Conservation (phyloP, 345 rosid genomes). For the Laguncularia racemosa region DNA sequence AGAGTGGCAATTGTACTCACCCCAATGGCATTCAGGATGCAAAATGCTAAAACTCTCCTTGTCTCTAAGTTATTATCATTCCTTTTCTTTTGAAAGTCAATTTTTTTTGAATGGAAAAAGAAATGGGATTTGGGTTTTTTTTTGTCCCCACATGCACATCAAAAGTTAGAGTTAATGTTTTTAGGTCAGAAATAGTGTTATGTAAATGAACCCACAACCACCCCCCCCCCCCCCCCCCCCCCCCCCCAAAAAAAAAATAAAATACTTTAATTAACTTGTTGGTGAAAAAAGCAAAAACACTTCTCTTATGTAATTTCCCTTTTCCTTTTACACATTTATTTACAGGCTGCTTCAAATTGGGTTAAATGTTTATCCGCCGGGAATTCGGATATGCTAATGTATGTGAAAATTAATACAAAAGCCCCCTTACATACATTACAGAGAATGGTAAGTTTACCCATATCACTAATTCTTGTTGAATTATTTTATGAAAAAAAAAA, state of each 20-base stretch:
- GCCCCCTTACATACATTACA: slow-evolving; percentile 33
- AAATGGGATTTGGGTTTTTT: too few species aligned
- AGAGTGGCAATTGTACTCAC: too few species aligned
- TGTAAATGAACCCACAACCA: background rate
- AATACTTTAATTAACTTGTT: too few species aligned
- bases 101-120: background rate
- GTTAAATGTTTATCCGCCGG: slow-evolving; percentile 20
- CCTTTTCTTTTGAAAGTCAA: background rate
- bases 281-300: too few species aligned
- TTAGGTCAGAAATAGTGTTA: background rate
- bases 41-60: too few species aligned
- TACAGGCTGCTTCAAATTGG: slow-evolving; percentile 21
- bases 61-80: background rate
- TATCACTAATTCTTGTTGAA: background rate
- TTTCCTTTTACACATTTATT: background rate
- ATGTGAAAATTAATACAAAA: slow-evolving; percentile 21
- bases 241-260: too few species aligned
- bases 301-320: too few species aligned
- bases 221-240: too few species aligned
- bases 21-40: too few species aligned
- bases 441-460: slow-evolving; percentile 26
- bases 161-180: background rate
- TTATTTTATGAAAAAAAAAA: too few species aligned
- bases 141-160: too few species aligned
- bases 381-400: slow-evolving; percentile 15